A percentile compares a stretch with the other conserved stretches of the same genome.
Conservation (phyloP, 805 yeast species). For the Teunomyces funiuensis region DNA sequence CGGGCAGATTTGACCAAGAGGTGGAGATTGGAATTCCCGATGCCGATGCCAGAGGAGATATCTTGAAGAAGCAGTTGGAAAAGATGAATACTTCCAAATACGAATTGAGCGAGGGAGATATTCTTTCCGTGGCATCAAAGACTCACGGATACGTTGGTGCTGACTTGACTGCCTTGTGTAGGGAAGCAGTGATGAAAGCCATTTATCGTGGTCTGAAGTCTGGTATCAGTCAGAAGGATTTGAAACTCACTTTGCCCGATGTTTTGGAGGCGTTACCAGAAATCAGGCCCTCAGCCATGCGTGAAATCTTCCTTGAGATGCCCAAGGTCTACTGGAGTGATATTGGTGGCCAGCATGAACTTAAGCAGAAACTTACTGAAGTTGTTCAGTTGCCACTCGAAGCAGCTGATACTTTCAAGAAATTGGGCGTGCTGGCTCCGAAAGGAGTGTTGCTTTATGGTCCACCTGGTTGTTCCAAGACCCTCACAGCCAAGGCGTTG, state of each 20-base stretch:
- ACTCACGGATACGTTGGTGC: constrained; percentile 99
- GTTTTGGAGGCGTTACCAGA: constrained; percentile 71
- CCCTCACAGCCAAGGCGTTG: constrained; percentile 89
- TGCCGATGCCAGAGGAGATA: constrained; percentile 71
- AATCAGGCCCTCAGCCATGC: constrained; percentile 95
- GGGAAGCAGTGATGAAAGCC: constrained; percentile 86
- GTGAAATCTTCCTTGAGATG: constrained; percentile 90
- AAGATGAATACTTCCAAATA: constrained; percentile 49
- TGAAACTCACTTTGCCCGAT: constrained; percentile 55
- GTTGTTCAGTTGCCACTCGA: constrained; percentile 90
- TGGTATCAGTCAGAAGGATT: constrained; percentile 25
- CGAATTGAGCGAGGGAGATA: constrained; percentile 51
- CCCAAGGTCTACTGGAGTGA: constrained; percentile 93
- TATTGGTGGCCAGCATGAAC: constrained; percentile 89
- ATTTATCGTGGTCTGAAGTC: constrained; percentile 58
- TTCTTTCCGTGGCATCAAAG: constrained; percentile 63
- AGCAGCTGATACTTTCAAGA: constrained; percentile 71
- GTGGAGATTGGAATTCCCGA: constrained; percentile 93
- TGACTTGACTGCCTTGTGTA: constrained; percentile 79
- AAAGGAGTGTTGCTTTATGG: constrained; percentile 92
- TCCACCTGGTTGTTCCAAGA: constrained; percentile 98
- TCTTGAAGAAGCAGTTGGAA: constrained; percentile 60
- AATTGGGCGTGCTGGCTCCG: constrained; percentile 85
- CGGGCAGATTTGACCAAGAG: constrained; percentile 88
- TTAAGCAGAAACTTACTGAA: constrained; percentile 79